Evolutionary conservation across 2,329 filamentous ascomycete genomes (phyloP).

Genomic region (Colletotrichum endophyticum): DNA sequence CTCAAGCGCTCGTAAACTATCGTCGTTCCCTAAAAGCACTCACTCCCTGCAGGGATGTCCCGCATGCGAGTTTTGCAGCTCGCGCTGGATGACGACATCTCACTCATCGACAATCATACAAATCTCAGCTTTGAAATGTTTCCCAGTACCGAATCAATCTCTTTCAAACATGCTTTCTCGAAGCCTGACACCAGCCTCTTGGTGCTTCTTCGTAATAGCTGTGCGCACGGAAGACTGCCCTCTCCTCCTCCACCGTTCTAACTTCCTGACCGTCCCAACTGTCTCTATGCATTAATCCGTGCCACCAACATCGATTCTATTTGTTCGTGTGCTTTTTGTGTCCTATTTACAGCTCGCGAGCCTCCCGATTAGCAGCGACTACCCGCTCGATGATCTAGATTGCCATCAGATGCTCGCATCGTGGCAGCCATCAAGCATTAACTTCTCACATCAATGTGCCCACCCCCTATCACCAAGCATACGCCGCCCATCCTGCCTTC

Average conservation of each 20-base stretch:
- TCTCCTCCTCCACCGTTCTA: background rate
- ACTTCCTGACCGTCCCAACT: background rate
- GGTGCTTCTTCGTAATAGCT: background rate
- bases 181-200: background rate
- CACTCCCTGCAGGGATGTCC: background rate
- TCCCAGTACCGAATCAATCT: background rate
- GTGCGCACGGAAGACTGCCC: background rate
- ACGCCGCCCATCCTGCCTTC: background rate
- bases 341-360: background rate
- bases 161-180: background rate
- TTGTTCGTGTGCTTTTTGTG: background rate
- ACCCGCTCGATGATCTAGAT: background rate
- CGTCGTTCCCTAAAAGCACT: background rate
- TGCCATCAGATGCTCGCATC: background rate
- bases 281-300: background rate
- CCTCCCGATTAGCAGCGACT: background rate
- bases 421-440: background rate
- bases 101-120: background rate
- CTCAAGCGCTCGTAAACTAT: background rate
- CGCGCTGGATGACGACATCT: background rate
- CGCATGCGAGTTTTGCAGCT: background rate
- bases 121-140: background rate
- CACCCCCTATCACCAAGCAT: background rate
- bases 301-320: background rate
- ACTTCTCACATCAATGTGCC: background rate